A percentile compares a stretch with the other conserved stretches of the same genome.
These are phyloP conservation scores for Linaria vulgaris DNA, from an alignment of 257 asterid species.

Conservation along the genomic window DNA sequence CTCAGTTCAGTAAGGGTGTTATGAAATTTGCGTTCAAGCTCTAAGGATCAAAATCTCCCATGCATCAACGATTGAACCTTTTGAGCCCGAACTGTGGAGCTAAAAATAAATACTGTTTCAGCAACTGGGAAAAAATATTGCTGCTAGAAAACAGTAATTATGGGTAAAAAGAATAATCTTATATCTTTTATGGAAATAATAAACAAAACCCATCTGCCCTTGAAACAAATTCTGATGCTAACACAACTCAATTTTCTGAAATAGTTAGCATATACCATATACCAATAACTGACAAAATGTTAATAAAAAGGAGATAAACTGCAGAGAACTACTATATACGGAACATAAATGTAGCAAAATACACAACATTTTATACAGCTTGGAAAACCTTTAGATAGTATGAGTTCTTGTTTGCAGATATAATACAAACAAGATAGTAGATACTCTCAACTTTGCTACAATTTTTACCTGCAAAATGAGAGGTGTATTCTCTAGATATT, in stretches of 20 bases:
- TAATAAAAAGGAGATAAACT: background rate
- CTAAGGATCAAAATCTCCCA: too few relatives aligned
- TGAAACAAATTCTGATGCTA: background rate
- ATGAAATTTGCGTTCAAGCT: too few relatives aligned
- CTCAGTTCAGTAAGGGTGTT: too few relatives aligned
- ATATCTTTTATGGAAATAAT: too few relatives aligned
- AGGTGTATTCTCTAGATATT: conserved; percentile 23
- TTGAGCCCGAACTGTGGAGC: too few relatives aligned
- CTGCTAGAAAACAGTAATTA: too few relatives aligned
- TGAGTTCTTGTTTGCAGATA: background rate
- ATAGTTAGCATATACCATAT: background rate
- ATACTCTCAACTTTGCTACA: conserved; percentile 34
- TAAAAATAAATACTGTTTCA: too few relatives aligned
- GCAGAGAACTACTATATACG: background rate
- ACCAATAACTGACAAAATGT: background rate
- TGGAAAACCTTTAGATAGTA: conserved; percentile 15
- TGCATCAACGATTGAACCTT: too few relatives aligned
- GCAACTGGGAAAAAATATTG: too few relatives aligned
- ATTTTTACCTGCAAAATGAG: conserved; percentile 33
- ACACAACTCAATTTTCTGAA: background rate
- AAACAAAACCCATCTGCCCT: background rate
- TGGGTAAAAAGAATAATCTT: too few relatives aligned
- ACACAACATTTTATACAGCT: conserved; percentile 30
- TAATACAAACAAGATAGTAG: too few relatives aligned
- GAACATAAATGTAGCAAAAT: conserved; percentile 15